phyloP scores from a whole-genome alignment of 805 yeast genomes.

The Tetrapisispora nanseiensis region DNA sequence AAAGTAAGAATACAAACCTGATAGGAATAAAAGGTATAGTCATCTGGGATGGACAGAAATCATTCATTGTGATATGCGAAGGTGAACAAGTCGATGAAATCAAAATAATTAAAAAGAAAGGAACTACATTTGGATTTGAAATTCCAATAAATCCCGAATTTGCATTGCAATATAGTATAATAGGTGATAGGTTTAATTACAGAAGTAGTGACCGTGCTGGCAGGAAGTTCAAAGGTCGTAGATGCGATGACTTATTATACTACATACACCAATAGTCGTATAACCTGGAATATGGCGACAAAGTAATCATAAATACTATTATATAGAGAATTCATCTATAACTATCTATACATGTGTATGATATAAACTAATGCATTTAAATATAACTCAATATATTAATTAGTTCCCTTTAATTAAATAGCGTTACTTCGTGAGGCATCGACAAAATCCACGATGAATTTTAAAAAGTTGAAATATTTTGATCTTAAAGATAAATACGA shows the following conservation, averaged over 20 bases:
- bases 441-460: no score
- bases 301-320: no score
- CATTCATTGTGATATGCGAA: conserved; percentile 44
- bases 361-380: no score
- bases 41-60: conserved; percentile 72
- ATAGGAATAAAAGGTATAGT: conserved; percentile 68
- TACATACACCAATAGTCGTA: conserved; percentile 14
- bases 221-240: conserved; percentile 74
- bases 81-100: conserved; percentile 49
- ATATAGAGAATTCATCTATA: no score
- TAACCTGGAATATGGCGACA: no score
- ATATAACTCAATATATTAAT: no score
- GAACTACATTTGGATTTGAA: conserved; percentile 50
- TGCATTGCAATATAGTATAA: conserved; percentile 47
- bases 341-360: no score
- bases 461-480: no score
- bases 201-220: conserved; percentile 75
- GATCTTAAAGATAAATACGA: no score
- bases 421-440: no score
- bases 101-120: conserved; percentile 56
- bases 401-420: no score
- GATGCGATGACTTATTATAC: conserved; percentile 47
- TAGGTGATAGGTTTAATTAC: conserved; percentile 72
- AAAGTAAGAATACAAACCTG: conserved; percentile 45
- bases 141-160: conserved; percentile 33